Base-by-base conservation (phyloP, 352 stramenopile species). In the Phytophthora kernoviae region DNA sequence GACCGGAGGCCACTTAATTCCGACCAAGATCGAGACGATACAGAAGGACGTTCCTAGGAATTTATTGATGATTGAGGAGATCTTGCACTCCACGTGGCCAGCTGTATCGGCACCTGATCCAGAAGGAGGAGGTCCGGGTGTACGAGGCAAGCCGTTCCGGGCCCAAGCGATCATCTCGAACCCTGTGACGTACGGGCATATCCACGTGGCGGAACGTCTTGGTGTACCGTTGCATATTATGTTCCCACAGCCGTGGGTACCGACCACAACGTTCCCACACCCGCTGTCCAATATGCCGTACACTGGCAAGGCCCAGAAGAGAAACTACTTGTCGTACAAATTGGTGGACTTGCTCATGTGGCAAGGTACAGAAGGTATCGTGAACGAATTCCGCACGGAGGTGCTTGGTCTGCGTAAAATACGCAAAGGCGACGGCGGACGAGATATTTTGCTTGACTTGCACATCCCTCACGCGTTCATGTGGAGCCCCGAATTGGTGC, bases 151-250 rank as follows among this genome's bases (percentile, higher is more conserved):
- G 22, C 73, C 81, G 0, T 98, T 97, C 62, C 71, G 81, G 40
- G 90, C 90, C 0, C 71, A 98, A 37, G 90, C 90, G 9, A 96
- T 98, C 52, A 98, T 98, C 69, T 90, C 88, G 12, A 98, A 98
- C 64, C 93, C 93, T 1, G 87, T 96, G 0, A 87, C 77, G 36
- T 96, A 96, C 41, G 91, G 88, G 18, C 92, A 98, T 65, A 79
- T 97, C 32, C 91, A 98, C 62, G 91, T 97, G 12, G 93, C 90
- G 1, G 92, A 98, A 68, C 81, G 86, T 6, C 79, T 98, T 9
- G 89, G 83, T 1, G 84, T 97, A 8, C 91, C 93, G 21, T 68
- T 98, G 48, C 93, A 98, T 72, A 94, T 98, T 37, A 96, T 98
- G 88, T 98, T 97, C 55, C 87, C 88, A 6, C 85, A 97, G 63